phyloP scores from a whole-genome alignment of 805 yeast species.

The Clavispora vitiphila region DNA sequence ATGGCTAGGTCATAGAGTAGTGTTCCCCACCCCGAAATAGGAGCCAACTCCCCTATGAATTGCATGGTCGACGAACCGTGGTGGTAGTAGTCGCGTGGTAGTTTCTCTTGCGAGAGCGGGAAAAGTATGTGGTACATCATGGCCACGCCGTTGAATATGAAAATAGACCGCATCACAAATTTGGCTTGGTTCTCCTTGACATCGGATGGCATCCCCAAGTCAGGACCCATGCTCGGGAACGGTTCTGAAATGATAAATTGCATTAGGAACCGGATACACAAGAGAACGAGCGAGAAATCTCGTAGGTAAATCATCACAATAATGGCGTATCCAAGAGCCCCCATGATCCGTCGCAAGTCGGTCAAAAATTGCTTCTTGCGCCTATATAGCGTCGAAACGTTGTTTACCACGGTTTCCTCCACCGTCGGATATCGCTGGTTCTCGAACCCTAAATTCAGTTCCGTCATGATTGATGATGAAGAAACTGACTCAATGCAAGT shows the following conservation, averaged over 20 bases:
- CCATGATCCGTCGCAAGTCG: slow-evolving; percentile 30
- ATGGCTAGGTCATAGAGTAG: slow-evolving; percentile 23
- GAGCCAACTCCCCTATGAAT: slow-evolving; percentile 36
- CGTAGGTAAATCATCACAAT: slow-evolving; percentile 35
- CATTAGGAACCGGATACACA: slow-evolving; percentile 20
- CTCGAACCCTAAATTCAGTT: slow-evolving; percentile 16
- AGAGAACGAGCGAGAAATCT: slow-evolving; percentile 35
- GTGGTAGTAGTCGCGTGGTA: slow-evolving; percentile 16
- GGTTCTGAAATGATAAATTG: slow-evolving; percentile 30
- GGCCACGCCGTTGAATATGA: slow-evolving; percentile 20
- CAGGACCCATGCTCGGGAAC: slow-evolving; percentile 14
- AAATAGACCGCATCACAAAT: slow-evolving; percentile 23
- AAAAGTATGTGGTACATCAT: slow-evolving; percentile 23
- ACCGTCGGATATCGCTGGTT: slow-evolving; percentile 28
- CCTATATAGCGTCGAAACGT: slow-evolving; percentile 36
- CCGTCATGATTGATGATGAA: background rate
- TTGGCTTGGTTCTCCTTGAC: slow-evolving; percentile 15
- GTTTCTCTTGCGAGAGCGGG: slow-evolving; percentile 18
- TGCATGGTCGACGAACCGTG: slow-evolving; percentile 33
- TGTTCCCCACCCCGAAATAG: slow-evolving; percentile 22
- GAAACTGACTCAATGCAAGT: background rate
- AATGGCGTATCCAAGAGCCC: slow-evolving; percentile 31
- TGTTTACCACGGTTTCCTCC: slow-evolving; percentile 38
- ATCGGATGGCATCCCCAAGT: background rate
- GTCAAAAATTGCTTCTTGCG: slow-evolving; percentile 37